Percentiles rank a stretch among this genome's conserved stretches.
Conservation (phyloP, 2,329 filamentous ascomycete species). For the Tolypocladium cylindrosporum region DNA sequence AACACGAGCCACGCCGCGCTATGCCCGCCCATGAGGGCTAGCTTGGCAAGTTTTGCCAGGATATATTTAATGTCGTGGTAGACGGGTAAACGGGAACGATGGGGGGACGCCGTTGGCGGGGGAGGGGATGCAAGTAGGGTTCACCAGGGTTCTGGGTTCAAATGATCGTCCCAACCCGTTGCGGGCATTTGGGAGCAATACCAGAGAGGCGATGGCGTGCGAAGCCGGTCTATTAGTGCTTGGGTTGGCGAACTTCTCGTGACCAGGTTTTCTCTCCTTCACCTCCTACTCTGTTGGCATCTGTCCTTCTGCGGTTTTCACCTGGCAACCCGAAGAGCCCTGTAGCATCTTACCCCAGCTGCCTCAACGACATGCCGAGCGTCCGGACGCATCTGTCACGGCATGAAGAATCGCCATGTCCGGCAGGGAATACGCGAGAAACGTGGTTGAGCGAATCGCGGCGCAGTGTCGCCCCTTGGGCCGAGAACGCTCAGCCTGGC, state of each 20-base stretch:
- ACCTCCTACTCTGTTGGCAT: not conserved
- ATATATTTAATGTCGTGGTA: not conserved
- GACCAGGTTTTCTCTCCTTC: not conserved
- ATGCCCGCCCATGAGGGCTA: not conserved
- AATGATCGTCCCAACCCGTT: not conserved
- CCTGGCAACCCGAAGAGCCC: not conserved
- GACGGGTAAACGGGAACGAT: not conserved
- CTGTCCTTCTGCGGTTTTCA: not conserved
- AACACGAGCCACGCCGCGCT: not conserved
- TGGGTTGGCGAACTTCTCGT: not conserved
- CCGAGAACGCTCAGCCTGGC: not conserved
- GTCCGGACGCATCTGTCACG: not conserved
- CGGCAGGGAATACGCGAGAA: not conserved
- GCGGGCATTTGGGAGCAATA: not conserved
- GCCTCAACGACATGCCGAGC: not conserved
- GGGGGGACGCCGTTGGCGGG: not conserved
- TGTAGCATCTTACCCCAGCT: not conserved
- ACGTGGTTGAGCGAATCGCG: not conserved
- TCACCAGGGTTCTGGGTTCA: not conserved
- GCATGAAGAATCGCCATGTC: not conserved
- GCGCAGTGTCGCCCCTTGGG: not conserved
- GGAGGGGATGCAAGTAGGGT: not conserved
- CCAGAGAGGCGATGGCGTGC: not conserved
- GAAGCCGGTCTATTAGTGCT: not conserved
- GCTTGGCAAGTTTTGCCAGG: no score